Evolutionary conservation across 768 basidiomycete genomes (phyloP).

Genomic region (Rhizopogon roseolus): DNA sequence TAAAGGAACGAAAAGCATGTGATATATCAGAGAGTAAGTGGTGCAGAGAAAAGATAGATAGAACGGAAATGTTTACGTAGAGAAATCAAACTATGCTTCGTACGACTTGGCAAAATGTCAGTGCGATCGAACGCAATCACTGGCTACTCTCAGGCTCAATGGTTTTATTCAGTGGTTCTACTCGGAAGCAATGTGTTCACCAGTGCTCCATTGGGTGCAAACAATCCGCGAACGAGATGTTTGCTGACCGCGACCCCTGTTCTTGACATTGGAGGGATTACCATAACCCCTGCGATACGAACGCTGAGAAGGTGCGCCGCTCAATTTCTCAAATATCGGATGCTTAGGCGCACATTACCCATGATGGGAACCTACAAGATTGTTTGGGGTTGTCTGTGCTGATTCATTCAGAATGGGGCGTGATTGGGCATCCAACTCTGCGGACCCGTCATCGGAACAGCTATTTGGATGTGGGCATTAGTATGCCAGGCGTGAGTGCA

Average conservation of each 20-base stretch:
- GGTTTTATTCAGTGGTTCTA: not conserved
- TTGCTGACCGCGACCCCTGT: constrained; percentile 12
- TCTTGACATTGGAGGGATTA: constrained; percentile 21
- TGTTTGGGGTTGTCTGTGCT: constrained; percentile 10
- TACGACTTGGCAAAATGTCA: no score
- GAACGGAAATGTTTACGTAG: no score
- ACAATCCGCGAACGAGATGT: constrained; percentile 13
- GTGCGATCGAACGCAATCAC: not conserved
- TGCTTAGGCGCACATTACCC: constrained; percentile 5
- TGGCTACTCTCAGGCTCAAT: not conserved
- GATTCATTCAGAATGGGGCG: constrained; percentile 15
- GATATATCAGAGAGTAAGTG: no score
- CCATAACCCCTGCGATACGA: constrained; percentile 27
- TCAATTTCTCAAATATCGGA: constrained; percentile 12
- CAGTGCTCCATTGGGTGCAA: not conserved
- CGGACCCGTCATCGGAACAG: constrained; percentile 11
- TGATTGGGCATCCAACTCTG: constrained; percentile 24
- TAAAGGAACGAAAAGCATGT: constrained; percentile 4
- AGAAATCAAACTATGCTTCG: no score
- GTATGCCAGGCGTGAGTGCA: constrained; percentile 4
- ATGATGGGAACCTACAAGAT: constrained; percentile 8
- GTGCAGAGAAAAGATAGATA: no score
- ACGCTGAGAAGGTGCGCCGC: constrained; percentile 26
- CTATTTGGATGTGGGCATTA: constrained; percentile 24
- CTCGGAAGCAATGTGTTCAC: not conserved